Conservation (phyloP, 257 asterid species). For the Solanum piurae region DNA sequence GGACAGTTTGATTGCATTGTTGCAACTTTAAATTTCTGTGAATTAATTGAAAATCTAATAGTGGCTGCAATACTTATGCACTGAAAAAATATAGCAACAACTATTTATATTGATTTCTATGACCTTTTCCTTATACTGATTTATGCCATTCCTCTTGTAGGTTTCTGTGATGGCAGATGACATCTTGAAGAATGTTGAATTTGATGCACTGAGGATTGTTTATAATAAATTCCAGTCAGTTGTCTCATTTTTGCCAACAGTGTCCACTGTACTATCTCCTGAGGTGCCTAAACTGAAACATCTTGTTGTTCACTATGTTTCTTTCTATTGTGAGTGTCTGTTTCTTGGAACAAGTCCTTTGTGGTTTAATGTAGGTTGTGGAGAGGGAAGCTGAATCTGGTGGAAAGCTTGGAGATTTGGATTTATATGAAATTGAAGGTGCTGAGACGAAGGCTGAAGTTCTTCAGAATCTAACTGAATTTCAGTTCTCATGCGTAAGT, state of each 20-base stretch:
- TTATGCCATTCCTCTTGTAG: conserved; percentile 24
- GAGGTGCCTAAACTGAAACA: conserved; percentile 46
- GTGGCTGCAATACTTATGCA: neutral
- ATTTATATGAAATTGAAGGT: conserved; percentile 86
- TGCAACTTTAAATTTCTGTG: neutral
- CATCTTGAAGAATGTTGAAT: conserved; percentile 84
- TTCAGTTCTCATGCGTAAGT: conserved; percentile 86
- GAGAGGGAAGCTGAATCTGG: conserved; percentile 96
- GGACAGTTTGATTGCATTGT: neutral
- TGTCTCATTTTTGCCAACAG: conserved; percentile 63
- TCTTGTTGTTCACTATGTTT: neutral
- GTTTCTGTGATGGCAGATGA: conserved; percentile 97
- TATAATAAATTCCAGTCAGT: conserved; percentile 93
- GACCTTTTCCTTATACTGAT: conserved; percentile 3
- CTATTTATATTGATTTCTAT: neutral
- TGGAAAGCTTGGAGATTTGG: conserved; percentile 85
- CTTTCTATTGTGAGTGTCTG: neutral
- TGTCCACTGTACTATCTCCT: conserved; percentile 79
- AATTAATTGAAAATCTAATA: neutral
- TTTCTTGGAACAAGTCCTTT: neutral
- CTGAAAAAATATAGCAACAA: neutral
- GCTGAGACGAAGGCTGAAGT: conserved; percentile 91
- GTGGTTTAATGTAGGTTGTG: conserved; percentile 31
- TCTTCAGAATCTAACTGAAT: conserved; percentile 92
- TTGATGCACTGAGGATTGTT: conserved; percentile 75